Conservation (phyloP, 2,329 filamentous ascomycete species). For the Fusarium goolgardi region DNA sequence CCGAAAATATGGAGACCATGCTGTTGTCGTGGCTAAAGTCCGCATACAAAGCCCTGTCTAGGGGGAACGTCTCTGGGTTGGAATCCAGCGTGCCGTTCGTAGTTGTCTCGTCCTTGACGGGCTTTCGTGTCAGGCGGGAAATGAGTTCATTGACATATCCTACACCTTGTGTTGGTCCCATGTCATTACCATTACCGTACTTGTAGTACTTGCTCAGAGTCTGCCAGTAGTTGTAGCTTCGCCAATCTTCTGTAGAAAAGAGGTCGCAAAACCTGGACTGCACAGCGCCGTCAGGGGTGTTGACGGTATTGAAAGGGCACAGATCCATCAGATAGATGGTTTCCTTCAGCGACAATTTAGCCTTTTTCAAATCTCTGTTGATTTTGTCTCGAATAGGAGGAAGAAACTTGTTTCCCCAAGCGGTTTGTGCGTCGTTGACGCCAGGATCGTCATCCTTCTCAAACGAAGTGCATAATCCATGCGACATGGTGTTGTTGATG, state of each 20-base stretch:
- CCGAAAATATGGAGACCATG: conserved; percentile 80
- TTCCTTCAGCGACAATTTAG: conserved; percentile 71
- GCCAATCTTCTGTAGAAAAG: conserved; percentile 80
- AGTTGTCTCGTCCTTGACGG: conserved; percentile 78
- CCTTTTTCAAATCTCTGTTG: conserved; percentile 75
- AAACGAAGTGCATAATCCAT: conserved; percentile 77
- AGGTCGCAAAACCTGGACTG: conserved; percentile 80
- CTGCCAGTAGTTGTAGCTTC: conserved; percentile 82
- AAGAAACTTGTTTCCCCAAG: conserved; percentile 73
- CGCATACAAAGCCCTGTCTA: conserved; percentile 77
- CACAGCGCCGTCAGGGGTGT: conserved; percentile 59
- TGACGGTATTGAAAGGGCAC: conserved; percentile 87
- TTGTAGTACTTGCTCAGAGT: conserved; percentile 87
- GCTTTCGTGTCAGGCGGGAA: conserved; percentile 75
- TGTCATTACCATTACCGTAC: conserved; percentile 78
- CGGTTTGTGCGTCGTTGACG: conserved; percentile 62
- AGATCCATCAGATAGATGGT: conserved; percentile 85
- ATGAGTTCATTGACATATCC: conserved; percentile 91
- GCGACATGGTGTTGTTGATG: conserved; percentile 85
- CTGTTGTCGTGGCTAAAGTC: conserved; percentile 95
- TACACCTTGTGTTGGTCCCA: conserved; percentile 86
- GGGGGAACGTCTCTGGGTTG: conserved; percentile 76
- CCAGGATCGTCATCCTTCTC: conserved; percentile 67
- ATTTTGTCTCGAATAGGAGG: conserved; percentile 75
- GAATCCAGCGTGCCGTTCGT: conserved; percentile 83